Evolutionary conservation across 108 stramenopile genomes (phyloP).

Genomic region (Cyclostephanos invisitatus): DNA sequence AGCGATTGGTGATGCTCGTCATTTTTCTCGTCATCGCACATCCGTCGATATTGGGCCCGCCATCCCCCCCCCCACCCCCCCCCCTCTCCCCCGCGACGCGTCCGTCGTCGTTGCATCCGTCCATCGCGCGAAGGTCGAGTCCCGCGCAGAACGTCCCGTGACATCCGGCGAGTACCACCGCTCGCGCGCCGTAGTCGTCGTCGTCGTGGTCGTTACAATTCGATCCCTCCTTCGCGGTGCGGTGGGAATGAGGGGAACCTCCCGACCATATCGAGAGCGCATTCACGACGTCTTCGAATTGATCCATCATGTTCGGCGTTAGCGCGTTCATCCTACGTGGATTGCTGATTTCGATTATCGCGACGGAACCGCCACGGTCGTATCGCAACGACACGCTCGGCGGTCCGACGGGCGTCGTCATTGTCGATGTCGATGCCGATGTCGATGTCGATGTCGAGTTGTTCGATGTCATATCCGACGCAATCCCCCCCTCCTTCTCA

Average conservation of each 20-base stretch:
- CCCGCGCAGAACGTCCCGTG: conserved; percentile 43
- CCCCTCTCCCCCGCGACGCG: not conserved
- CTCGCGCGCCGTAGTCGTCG: conserved; percentile 28
- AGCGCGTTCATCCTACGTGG: conserved; percentile 41
- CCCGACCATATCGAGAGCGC: conserved; percentile 24
- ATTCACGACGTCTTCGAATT: conserved; percentile 28
- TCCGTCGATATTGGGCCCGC: conserved; percentile 12
- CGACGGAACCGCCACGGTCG: conserved; percentile 12
- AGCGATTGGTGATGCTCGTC: conserved; percentile 34
- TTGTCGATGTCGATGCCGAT: too few relatives aligned
- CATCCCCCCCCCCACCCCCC: not conserved
- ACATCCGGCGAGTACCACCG: conserved; percentile 36
- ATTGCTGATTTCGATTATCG: conserved; percentile 33
- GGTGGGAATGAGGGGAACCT: too few relatives aligned
- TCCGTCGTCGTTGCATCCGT: not conserved
- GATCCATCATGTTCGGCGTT: conserved; percentile 42
- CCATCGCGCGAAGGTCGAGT: conserved; percentile 33
- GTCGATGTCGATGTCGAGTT: too few relatives aligned
- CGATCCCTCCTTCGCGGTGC: not conserved
- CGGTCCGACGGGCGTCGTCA: too few relatives aligned
- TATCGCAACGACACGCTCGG: too few relatives aligned
- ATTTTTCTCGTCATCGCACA: conserved; percentile 30
- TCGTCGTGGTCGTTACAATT: not conserved
- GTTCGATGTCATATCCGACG: too few relatives aligned
- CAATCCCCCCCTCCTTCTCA: too few relatives aligned